A percentile compares a stretch with the other conserved stretches of the same genome.
Evolutionary conservation across 1,284 basidiomycete genomes (phyloP).

Genomic region (Cutaneotrichosporon daszewskae): DNA sequence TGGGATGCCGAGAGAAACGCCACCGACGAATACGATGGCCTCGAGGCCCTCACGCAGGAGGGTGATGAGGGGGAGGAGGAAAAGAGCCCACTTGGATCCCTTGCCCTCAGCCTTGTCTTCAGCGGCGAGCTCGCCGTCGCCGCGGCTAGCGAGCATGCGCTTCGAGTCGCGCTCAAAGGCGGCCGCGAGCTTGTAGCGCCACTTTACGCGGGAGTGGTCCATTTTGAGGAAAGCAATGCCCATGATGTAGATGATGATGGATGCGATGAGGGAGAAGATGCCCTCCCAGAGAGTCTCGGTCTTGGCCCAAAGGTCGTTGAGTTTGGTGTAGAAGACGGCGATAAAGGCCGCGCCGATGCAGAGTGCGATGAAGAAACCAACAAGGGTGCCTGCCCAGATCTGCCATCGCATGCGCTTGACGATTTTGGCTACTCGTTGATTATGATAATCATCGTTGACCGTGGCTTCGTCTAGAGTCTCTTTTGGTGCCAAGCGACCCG

Average conservation of each 20-base stretch:
- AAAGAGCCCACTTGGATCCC: slow-evolving; percentile 67
- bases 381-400: slow-evolving; percentile 71
- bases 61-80: slow-evolving; percentile 81
- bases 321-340: slow-evolving; percentile 53
- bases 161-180: slow-evolving; percentile 57
- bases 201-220: slow-evolving; percentile 70
- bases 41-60: slow-evolving; percentile 85
- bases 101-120: slow-evolving; percentile 19
- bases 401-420: slow-evolving; percentile 50
- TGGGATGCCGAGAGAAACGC: slow-evolving; percentile 74
- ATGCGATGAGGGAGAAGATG: slow-evolving; percentile 72
- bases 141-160: slow-evolving; percentile 1
- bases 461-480: slow-evolving; percentile 8
- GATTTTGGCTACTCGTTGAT: slow-evolving; percentile 25
- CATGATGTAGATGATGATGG: slow-evolving; percentile 76
- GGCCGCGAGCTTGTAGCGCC: slow-evolving; percentile 76
- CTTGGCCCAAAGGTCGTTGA: slow-evolving; percentile 52
- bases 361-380: slow-evolving; percentile 70
- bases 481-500: slow-evolving; percentile 25
- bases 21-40: slow-evolving; percentile 87
- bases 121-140: slow-evolving; percentile 15
- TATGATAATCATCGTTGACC: slow-evolving; percentile 7
- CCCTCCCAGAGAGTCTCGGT: slow-evolving; percentile 55
- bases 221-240: slow-evolving; percentile 64
- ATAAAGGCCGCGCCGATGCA: slow-evolving; percentile 57